Evolutionary conservation across 2,329 filamentous ascomycete species (phyloP).

Genomic region (Neonectria punicea): DNA sequence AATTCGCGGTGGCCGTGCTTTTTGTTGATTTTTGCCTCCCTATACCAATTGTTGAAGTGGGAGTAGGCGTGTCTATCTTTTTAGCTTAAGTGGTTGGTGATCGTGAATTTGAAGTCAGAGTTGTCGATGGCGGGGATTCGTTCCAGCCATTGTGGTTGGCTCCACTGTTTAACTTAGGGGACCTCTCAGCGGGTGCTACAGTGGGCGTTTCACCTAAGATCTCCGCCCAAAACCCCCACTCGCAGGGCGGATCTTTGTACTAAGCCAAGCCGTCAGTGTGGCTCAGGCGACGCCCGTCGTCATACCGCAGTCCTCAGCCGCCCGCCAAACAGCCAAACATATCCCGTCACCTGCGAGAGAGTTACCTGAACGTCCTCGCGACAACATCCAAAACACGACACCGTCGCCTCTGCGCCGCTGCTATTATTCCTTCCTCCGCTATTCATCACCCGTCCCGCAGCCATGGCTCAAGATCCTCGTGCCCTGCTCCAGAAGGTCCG

Average conservation of each 20-base stretch:
- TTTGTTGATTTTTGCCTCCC: background rate
- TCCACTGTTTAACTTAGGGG: background rate
- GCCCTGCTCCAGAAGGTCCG: constrained; percentile 80
- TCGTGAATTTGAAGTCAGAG: background rate
- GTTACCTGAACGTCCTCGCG: constrained; percentile 22
- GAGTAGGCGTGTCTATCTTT: background rate
- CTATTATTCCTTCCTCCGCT: constrained; percentile 12
- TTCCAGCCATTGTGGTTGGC: background rate
- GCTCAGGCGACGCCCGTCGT: constrained; percentile 40
- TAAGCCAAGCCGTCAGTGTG: constrained; percentile 16
- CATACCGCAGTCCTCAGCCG: constrained; percentile 29
- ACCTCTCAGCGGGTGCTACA: background rate
- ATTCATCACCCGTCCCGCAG: constrained; percentile 31
- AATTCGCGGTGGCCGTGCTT: background rate
- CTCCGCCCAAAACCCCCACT: background rate
- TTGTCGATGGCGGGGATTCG: background rate
- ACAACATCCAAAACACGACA: constrained; percentile 15
- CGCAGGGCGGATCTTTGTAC: too few relatives aligned
- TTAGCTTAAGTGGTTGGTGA: background rate
- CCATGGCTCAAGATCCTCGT: constrained; percentile 81
- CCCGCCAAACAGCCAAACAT: constrained; percentile 18
- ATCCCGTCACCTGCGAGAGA: constrained; percentile 22
- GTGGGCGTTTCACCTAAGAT: background rate
- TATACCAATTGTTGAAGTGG: background rate
- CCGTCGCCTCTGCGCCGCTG: constrained; percentile 31